phyloP scores from a whole-genome alignment of 202 grass and related monocot genomes.

The Eragrostis tef region DNA sequence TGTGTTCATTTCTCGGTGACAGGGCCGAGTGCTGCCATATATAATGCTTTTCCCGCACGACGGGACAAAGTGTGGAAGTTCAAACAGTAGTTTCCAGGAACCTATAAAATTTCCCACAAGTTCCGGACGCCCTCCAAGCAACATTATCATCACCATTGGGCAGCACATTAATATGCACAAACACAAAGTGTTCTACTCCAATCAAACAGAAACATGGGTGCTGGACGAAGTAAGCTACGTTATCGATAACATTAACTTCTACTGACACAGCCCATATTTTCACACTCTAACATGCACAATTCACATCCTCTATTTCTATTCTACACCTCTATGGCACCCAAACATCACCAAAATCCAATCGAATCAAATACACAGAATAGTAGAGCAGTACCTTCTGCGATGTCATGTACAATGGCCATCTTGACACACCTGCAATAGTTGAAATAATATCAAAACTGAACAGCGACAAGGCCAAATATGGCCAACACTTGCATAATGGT shows the following conservation, averaged over 20 bases:
- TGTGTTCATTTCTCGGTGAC: not conserved
- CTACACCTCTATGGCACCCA: too few species aligned
- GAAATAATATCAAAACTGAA: not conserved
- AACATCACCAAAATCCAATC: not conserved
- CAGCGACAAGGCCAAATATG: conserved; percentile 1
- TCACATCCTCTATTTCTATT: not conserved
- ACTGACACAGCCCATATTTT: too few species aligned
- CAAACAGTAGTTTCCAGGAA: not conserved
- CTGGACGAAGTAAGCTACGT: not conserved
- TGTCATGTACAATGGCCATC: conserved; percentile 97
- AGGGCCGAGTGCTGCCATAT: not conserved
- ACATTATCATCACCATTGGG: not conserved
- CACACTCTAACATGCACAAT: not conserved
- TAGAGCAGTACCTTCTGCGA: conserved; percentile 71
- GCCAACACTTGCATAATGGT: too few species aligned
- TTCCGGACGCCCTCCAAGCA: not conserved
- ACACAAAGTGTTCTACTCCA: too few species aligned
- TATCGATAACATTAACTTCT: not conserved
- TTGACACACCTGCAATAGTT: conserved; percentile 70
- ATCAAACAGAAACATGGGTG: not conserved
- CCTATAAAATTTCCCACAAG: not conserved
- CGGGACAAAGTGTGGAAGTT: not conserved
- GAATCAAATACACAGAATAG: not conserved
- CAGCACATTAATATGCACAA: not conserved
- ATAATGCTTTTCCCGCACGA: not conserved